Percentiles rank a stretch among this genome's conserved stretches.
Conservation (phyloP, 2,329 filamentous ascomycete genomes). For the Periconia sp. region DNA sequence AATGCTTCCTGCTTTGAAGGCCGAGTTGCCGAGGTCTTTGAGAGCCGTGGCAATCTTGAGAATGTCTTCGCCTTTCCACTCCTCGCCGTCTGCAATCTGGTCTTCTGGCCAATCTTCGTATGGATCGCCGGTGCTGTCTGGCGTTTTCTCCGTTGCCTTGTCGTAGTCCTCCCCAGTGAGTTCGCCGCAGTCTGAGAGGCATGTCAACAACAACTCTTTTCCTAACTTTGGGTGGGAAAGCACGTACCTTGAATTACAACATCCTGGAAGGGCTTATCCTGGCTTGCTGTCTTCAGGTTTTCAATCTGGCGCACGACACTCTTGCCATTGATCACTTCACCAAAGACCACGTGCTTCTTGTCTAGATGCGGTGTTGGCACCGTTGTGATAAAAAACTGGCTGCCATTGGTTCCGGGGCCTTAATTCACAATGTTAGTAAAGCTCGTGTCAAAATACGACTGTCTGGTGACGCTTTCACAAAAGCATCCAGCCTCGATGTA, state of each 20-base stretch:
- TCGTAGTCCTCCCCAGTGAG: constrained; percentile 71
- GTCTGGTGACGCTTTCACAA: constrained; percentile 59
- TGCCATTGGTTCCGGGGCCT: constrained; percentile 81
- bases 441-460: no score
- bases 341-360: constrained; percentile 96
- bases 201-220: background rate
- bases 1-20: constrained; percentile 79
- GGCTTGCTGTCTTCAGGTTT: constrained; percentile 71
- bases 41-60: constrained; percentile 79
- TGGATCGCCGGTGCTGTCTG: constrained; percentile 82
- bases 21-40: constrained; percentile 90
- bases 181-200: constrained; percentile 74
- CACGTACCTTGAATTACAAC: constrained; percentile 63
- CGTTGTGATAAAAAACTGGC: constrained; percentile 97
- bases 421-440: background rate
- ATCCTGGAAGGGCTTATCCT: constrained; percentile 77
- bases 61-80: constrained; percentile 67
- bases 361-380: constrained; percentile 94
- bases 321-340: constrained; percentile 91
- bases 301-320: constrained; percentile 88
- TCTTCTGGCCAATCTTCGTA: constrained; percentile 98
- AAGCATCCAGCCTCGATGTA: background rate
- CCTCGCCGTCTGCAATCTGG: constrained; percentile 55
- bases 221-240: background rate
- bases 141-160: constrained; percentile 65